Evolutionary conservation across 2,329 filamentous ascomycete genomes (phyloP), one percentile per base, ranked within the genome.

Genomic region (Calonectria multiphialidica): DNA sequence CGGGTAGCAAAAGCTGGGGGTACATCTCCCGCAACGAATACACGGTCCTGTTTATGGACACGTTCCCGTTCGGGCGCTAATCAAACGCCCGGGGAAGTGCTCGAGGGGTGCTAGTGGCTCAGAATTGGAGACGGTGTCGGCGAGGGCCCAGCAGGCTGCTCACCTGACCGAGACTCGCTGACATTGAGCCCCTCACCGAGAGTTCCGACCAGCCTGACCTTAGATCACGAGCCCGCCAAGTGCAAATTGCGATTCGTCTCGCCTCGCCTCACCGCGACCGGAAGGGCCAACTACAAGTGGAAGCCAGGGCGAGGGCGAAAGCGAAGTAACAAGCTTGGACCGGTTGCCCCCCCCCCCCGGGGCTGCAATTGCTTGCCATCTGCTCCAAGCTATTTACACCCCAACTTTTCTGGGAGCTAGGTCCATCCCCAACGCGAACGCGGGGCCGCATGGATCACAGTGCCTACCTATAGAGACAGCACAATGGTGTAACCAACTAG

Each of bases 111-210:
- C 28, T 53, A 50, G 47, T 40, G 35, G 44, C 30, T 55, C 21
- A 55, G 23, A 45, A 47, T 33, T 57, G 30, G 47, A 71, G 64
- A 57, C 55, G 47, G 64, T 64, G 63, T 62, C 63, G 16, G 40
- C 37, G 45, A 66, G n/a, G 63, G 12, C 25, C 63, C 28, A 67
- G 69, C 37, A 23, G 64, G 49, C 69, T 65, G 72, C 69, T 77
- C 77, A 78, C 74, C 77, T 78, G 77, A 78, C 75, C 63, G 57
- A 66, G 65, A 65, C 23, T 68, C 62, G 63, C 61, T 73, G 62
- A 67, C 66, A 72, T 66, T 71, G 71, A 68, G 55, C 33, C 74
- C 53, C 65, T 79, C 77, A 79, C 77, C 77, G 77, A 79, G 78
- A 72, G 63, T 75, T 78, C 69, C 68, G 37, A 75, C 62, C 76